Conservation (phyloP, 2,329 filamentous ascomycete species). For the Torrubiella hemipterigena region DNA sequence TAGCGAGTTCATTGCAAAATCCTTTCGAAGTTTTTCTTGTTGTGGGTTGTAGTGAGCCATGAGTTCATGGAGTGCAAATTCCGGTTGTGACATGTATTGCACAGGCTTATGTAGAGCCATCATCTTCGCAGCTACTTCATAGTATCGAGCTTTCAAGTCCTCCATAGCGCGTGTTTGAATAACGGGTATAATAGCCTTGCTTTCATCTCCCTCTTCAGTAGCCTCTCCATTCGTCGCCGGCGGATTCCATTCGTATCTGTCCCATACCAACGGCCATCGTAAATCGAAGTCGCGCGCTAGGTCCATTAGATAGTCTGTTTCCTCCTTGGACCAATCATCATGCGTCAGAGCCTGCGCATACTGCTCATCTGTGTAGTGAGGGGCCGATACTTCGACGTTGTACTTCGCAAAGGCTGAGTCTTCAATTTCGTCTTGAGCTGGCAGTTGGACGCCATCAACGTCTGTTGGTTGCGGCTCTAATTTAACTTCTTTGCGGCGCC, state of each 20-base stretch:
- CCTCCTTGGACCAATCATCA: slow-evolving; percentile 77
- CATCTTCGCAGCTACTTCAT: slow-evolving; percentile 71
- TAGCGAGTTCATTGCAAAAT: slow-evolving; percentile 69
- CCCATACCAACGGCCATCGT: slow-evolving; percentile 83
- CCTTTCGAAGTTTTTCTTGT: slow-evolving; percentile 70
- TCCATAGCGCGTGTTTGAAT: slow-evolving; percentile 60
- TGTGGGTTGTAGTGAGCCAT: slow-evolving; percentile 78
- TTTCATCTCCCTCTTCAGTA: slow-evolving; percentile 31
- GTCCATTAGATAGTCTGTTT: slow-evolving; percentile 82
- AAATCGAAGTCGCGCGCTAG: slow-evolving; percentile 69
- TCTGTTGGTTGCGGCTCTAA: slow-evolving; percentile 16
- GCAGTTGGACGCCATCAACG: slow-evolving; percentile 12
- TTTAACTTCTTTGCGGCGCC: slow-evolving; percentile 54
- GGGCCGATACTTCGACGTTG: slow-evolving; percentile 69
- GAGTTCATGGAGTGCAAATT: slow-evolving; percentile 72
- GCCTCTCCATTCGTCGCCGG: slow-evolving; percentile 31
- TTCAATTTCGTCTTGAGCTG: slow-evolving; percentile 26
- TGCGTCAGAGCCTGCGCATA: slow-evolving; percentile 66
- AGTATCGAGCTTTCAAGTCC: slow-evolving; percentile 85
- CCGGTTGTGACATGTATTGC: slow-evolving; percentile 75
- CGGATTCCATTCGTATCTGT: slow-evolving; percentile 71
- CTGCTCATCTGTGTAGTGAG: slow-evolving; percentile 76
- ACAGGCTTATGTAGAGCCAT: slow-evolving; percentile 70
- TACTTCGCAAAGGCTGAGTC: slow-evolving; percentile 71
- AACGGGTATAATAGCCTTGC: slow-evolving; percentile 41